phyloP scores from a whole-genome alignment of 1,139 yeast genomes.

The Suhomyces guaymorum region DNA sequence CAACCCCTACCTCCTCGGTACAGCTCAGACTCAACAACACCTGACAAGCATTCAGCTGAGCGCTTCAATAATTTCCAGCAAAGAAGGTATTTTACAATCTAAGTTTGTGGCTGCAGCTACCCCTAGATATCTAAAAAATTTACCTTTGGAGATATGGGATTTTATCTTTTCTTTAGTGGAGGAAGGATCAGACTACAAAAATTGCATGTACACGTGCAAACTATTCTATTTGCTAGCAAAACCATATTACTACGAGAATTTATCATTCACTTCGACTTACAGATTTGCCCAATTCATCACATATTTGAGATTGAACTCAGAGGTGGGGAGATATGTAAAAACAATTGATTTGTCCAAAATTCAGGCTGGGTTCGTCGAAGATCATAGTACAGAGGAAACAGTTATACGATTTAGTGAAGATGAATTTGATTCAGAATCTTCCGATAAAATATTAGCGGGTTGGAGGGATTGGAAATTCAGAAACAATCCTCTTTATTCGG shows the following conservation, averaged over 20 bases:
- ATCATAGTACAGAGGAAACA: constrained; percentile 25
- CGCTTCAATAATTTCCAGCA: constrained; percentile 4
- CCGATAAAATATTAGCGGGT: constrained; percentile 52
- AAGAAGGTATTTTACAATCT: no score
- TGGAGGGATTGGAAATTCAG: constrained; percentile 91
- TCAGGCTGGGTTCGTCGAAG: constrained; percentile 48
- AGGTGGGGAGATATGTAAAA: constrained; percentile 57
- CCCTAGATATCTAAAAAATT: constrained; percentile 21
- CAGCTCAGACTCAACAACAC: constrained; percentile 4
- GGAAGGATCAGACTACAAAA: constrained; percentile 26
- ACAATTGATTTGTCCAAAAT: constrained; percentile 57
- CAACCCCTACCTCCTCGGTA: constrained; percentile 17
- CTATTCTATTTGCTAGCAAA: constrained; percentile 54
- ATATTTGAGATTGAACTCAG: constrained; percentile 53
- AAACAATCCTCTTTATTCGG: constrained; percentile 62
- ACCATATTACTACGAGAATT: constrained; percentile 53
- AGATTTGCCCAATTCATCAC: constrained; percentile 78
- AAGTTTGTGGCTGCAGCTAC: no score
- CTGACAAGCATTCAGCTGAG: constrained; percentile 5
- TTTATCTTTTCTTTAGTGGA: constrained; percentile 35
- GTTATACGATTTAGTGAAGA: not conserved
- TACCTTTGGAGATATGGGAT: constrained; percentile 41
- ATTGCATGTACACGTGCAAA: constrained; percentile 52
- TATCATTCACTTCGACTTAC: constrained; percentile 65
- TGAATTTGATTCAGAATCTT: not conserved